Conservation (phyloP, 345 rosid species). For the Salix udensis region DNA sequence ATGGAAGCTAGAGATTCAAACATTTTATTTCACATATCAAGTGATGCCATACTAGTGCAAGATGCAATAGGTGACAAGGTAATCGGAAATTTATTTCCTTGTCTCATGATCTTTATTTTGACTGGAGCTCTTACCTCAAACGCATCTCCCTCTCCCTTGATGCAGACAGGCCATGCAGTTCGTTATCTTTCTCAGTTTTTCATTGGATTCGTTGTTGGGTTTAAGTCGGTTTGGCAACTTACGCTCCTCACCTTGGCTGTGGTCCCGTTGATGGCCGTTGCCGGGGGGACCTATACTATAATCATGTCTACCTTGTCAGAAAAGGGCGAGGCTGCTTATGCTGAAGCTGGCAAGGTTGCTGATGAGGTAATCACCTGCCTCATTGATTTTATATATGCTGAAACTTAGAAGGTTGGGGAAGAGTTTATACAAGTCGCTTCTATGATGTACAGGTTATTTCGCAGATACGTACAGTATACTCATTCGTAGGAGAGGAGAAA, state of each 20-base stretch:
- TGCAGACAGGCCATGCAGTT: constrained; percentile 72
- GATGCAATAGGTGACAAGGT: constrained; percentile 94
- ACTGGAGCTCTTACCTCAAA: no score
- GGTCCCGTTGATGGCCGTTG: constrained; percentile 72
- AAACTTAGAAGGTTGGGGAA: neutral
- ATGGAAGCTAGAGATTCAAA: constrained; percentile 67
- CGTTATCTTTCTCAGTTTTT: constrained; percentile 67
- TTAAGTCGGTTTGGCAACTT: constrained; percentile 71
- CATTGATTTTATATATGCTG: neutral
- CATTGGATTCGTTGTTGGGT: constrained; percentile 63
- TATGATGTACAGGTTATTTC: constrained; percentile 49
- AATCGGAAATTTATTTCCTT: neutral
- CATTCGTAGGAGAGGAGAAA: constrained; percentile 72
- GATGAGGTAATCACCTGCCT: constrained; percentile 53
- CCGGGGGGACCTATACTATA: constrained; percentile 70
- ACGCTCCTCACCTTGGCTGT: constrained; percentile 80
- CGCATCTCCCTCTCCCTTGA: constrained; percentile 11
- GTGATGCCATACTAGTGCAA: constrained; percentile 80
- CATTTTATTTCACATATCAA: constrained; percentile 62
- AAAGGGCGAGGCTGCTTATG: constrained; percentile 78
- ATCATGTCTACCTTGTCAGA: constrained; percentile 67
- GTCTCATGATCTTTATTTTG: neutral
- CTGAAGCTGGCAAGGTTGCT: constrained; percentile 73
- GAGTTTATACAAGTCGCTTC: neutral
- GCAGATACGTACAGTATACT: constrained; percentile 70